A percentile compares a stretch with the other conserved stretches of the same genome.
These are phyloP conservation scores for Albifimbria verrucaria DNA, from an alignment of 2,329 filamentous ascomycete species.

Conservation along the genomic window DNA sequence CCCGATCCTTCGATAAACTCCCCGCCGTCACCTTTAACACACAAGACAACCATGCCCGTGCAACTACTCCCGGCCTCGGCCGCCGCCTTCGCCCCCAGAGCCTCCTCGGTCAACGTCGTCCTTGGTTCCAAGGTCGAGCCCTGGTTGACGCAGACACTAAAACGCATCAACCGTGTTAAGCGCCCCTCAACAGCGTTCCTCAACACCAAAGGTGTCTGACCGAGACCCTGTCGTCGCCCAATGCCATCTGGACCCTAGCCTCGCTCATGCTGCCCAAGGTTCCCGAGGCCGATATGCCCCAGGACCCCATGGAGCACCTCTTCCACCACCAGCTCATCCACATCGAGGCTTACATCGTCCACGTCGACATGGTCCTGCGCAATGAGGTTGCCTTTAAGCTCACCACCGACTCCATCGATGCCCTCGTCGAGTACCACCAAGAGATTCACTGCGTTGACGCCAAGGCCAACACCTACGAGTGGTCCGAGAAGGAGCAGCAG, in stretches of 20 bases:
- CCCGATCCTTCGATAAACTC: constrained; percentile 8
- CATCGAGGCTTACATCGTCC: constrained; percentile 95
- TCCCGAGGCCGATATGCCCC: constrained; percentile 78
- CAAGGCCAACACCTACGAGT: constrained; percentile 85
- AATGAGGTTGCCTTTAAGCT: constrained; percentile 99
- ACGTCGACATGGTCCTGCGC: constrained; percentile 97
- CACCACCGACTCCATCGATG: constrained; percentile 88
- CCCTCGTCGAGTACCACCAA: constrained; percentile 93
- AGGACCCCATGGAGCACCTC: constrained; percentile 81
- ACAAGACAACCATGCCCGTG: constrained; percentile 69
- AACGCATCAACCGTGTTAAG: constrained; percentile 95
- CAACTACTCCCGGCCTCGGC: constrained; percentile 93
- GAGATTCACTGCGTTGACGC: constrained; percentile 90
- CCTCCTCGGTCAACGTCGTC: constrained; percentile 89
- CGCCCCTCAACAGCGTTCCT: constrained; percentile 94
- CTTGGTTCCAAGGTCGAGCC: constrained; percentile 88
- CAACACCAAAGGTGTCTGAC: constrained; percentile 95
- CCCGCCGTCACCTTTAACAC: constrained; percentile 9
- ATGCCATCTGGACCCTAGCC: constrained; percentile 91
- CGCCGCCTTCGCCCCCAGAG: constrained; percentile 89
- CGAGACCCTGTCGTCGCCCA: constrained; percentile 83
- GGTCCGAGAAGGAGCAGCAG: constrained; percentile 94
- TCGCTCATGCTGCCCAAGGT: constrained; percentile 91
- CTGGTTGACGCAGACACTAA: constrained; percentile 94
- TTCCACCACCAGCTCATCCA: constrained; percentile 93